Evolutionary conservation across 495 filamentous ascomycete species (phyloP).

Genomic region (Hypoxylon fragiforme): DNA sequence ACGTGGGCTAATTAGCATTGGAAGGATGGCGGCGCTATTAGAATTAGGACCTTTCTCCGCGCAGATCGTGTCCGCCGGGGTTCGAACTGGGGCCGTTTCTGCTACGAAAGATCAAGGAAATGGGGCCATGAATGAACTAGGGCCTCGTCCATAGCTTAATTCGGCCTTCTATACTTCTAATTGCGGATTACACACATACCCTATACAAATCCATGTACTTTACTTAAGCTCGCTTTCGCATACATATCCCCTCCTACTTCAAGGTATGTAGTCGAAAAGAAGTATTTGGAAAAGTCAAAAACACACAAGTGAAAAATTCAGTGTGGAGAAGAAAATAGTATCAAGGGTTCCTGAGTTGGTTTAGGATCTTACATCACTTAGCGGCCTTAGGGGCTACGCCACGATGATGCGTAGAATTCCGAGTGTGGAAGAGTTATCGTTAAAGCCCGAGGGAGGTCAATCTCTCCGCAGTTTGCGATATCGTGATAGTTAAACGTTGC

Average conservation of each 20-base stretch:
- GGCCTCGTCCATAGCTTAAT: background rate
- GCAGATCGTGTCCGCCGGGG: constrained; percentile 6
- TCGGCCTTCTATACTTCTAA: background rate
- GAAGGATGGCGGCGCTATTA: background rate
- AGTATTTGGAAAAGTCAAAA: constrained; percentile 24
- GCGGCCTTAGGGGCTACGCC: no score
- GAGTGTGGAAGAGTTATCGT: constrained; percentile 5
- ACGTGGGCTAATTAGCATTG: background rate
- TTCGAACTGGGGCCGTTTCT: background rate
- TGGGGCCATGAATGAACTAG: background rate
- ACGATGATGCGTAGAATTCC: constrained; percentile 9
- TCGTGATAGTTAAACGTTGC: constrained; percentile 4
- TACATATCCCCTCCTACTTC: constrained; percentile 12
- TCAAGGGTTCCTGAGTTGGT: constrained; percentile 3
- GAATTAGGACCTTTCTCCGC: constrained; percentile 5
- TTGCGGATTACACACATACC: no score
- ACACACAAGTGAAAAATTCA: constrained; percentile 31
- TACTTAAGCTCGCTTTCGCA: background rate
- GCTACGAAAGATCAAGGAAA: constrained; percentile 8
- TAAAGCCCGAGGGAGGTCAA: constrained; percentile 19
- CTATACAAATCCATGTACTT: no score
- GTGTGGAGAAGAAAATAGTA: constrained; percentile 8
- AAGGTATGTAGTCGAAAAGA: background rate
- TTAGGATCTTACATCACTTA: background rate
- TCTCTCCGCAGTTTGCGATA: constrained; percentile 10